Percentiles rank a stretch among this genome's conserved stretches.
These are phyloP conservation scores for Lachancea mirantina DNA, from an alignment of 805 yeast species.

Conservation along the genomic window DNA sequence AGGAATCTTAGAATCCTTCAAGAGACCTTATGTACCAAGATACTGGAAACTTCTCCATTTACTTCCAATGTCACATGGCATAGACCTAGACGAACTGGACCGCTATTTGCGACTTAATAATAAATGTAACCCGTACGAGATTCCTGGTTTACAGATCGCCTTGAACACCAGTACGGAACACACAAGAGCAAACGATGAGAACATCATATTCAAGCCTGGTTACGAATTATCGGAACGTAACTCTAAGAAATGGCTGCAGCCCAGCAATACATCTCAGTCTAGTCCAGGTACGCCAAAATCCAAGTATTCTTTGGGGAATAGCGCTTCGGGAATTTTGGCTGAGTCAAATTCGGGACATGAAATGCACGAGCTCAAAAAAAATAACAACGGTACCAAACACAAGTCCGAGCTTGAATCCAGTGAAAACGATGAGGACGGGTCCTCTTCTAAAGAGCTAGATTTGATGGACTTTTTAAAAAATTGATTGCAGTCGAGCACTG, in stretches of 20 bases:
- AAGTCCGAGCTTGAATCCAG: too few relatives aligned
- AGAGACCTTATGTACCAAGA: conserved; percentile 16
- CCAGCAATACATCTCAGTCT: too few relatives aligned
- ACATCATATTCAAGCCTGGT: conserved; percentile 10
- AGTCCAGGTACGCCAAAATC: too few relatives aligned
- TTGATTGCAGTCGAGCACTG: too few relatives aligned
- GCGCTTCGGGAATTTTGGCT: too few relatives aligned
- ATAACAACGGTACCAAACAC: too few relatives aligned
- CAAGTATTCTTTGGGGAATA: too few relatives aligned
- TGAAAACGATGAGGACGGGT: not conserved
- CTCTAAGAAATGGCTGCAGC: too few relatives aligned
- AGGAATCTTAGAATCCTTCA: conserved; percentile 1
- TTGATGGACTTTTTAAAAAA: conserved; percentile 25
- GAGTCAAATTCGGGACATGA: too few relatives aligned
- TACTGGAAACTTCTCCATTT: conserved; percentile 24
- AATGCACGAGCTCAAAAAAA: too few relatives aligned
- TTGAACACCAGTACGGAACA: conserved; percentile 5
- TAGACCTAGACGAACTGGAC: conserved; percentile 30
- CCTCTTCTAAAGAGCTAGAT: conserved; percentile 16
- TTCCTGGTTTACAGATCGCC: conserved; percentile 23
- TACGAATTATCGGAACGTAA: conserved; percentile 6
- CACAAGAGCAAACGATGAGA: conserved; percentile 1
- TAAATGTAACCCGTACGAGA: conserved; percentile 14
- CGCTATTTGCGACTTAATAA: conserved; percentile 16
- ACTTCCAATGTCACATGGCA: conserved; percentile 27